Evolutionary conservation across 371 early-diverging fungal genomes (phyloP).

Genomic region (Zychaea mexicana): DNA sequence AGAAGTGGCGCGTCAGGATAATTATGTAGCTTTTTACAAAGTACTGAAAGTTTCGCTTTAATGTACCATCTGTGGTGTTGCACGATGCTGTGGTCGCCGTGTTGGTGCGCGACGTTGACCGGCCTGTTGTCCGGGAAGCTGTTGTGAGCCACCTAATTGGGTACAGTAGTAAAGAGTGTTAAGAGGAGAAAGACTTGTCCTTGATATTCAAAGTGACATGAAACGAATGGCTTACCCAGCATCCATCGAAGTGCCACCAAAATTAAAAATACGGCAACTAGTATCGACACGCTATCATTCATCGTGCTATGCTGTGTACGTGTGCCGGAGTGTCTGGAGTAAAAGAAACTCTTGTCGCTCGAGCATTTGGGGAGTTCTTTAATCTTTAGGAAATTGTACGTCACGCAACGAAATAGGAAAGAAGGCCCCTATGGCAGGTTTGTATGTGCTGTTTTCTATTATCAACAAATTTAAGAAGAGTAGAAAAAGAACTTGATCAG

Average conservation of each 20-base stretch:
- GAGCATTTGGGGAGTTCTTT: too few species aligned
- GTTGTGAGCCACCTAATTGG: constrained; percentile 43
- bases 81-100: constrained; percentile 50
- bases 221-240: constrained; percentile 59
- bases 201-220: background rate
- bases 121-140: constrained; percentile 31
- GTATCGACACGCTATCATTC: constrained; percentile 78
- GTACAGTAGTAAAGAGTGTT: constrained; percentile 1
- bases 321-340: background rate
- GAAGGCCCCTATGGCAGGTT: too few species aligned
- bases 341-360: background rate
- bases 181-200: too few species aligned
- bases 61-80: constrained; percentile 65
- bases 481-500: too few species aligned
- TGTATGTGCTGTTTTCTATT: too few species aligned
- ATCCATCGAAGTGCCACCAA: constrained; percentile 77
- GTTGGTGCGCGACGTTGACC: constrained; percentile 41
- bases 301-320: constrained; percentile 29
- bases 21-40: background rate
- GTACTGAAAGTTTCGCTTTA: background rate
- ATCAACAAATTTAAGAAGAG: too few species aligned
- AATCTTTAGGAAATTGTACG: too few species aligned
- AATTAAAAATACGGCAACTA: constrained; percentile 73
- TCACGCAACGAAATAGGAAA: too few species aligned
- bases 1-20: too few species aligned